Conservation (phyloP, 768 basidiomycete genomes). For the Phanerodontia chrysosporium region DNA sequence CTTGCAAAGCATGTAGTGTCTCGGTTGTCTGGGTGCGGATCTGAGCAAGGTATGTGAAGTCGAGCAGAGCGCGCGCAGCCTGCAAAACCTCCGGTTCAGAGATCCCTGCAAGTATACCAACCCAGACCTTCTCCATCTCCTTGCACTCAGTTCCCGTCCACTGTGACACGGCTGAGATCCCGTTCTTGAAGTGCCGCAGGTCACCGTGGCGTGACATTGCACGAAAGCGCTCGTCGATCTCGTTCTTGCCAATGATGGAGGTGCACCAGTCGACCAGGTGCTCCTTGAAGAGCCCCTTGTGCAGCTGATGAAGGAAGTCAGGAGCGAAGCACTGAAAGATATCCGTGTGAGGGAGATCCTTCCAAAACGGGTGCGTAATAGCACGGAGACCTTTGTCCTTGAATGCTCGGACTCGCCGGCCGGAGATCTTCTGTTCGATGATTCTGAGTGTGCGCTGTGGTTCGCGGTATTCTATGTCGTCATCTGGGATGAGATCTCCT, state of each 20-base stretch:
- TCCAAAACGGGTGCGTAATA: constrained; percentile 2
- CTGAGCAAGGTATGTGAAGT: constrained; percentile 27
- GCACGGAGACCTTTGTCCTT: neutral
- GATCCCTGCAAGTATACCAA: no score
- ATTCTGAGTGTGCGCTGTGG: neutral
- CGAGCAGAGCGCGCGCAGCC: constrained; percentile 14
- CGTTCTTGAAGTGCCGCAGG: constrained; percentile 37
- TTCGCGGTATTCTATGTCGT: neutral
- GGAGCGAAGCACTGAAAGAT: neutral
- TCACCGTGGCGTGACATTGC: constrained; percentile 25
- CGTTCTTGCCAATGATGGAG: constrained; percentile 18
- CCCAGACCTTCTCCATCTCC: no score
- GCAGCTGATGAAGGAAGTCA: constrained; percentile 6
- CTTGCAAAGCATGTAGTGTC: constrained; percentile 13
- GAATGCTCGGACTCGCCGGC: neutral
- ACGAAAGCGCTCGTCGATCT: constrained; percentile 32
- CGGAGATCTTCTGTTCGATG: neutral
- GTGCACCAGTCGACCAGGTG: neutral
- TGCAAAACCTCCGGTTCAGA: no score
- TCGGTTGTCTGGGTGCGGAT: constrained; percentile 8
- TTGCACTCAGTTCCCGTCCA: constrained; percentile 45
- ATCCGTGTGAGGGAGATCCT: neutral
- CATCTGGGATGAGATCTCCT: constrained; percentile 10
- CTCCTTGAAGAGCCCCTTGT: constrained; percentile 10
- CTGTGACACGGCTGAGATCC: constrained; percentile 35